A percentile compares a stretch with the other conserved stretches of the same genome.
These are phyloP conservation scores for Chlorophyllum brunneum DNA, from an alignment of 768 basidiomycete genomes.

Conservation along the genomic window DNA sequence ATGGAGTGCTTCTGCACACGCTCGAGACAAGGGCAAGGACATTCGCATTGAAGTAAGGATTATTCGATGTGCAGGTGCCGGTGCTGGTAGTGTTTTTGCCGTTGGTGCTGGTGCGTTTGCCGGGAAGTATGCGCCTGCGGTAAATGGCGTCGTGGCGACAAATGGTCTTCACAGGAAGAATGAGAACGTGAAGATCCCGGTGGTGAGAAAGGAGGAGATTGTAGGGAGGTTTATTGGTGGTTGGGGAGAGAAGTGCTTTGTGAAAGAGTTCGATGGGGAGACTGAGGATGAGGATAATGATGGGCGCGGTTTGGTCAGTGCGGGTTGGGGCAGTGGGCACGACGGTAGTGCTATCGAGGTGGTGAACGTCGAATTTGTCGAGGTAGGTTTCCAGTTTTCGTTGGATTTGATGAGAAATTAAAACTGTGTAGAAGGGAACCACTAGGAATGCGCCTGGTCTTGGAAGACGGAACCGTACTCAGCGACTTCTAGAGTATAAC, in stretches of 20 bases:
- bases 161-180: constrained; percentile 9
- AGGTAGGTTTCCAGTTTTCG: constrained; percentile 39
- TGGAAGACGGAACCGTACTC: constrained; percentile 57
- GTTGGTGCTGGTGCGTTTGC: constrained; percentile 14
- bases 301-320: constrained; percentile 58
- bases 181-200: constrained; percentile 15
- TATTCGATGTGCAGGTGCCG: constrained; percentile 31
- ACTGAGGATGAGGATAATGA: constrained; percentile 45
- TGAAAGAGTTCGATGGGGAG: constrained; percentile 23
- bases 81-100: constrained; percentile 25
- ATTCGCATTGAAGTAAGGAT: constrained; percentile 37
- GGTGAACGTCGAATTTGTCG: constrained; percentile 55
- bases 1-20: constrained; percentile 39
- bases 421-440: constrained; percentile 40
- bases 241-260: constrained; percentile 36
- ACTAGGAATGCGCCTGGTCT: constrained; percentile 48
- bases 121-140: constrained; percentile 9
- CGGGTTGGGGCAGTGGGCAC: constrained; percentile 75
- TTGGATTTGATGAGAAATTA: not conserved
- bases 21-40: constrained; percentile 36
- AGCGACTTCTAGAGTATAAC: constrained; percentile 64
- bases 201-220: constrained; percentile 35
- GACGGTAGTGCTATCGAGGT: constrained; percentile 78
- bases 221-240: constrained; percentile 46
- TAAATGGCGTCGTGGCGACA: constrained; percentile 4